Base-by-base conservation (phyloP, 257 asterid species). In the Przewalskia tangutica region DNA sequence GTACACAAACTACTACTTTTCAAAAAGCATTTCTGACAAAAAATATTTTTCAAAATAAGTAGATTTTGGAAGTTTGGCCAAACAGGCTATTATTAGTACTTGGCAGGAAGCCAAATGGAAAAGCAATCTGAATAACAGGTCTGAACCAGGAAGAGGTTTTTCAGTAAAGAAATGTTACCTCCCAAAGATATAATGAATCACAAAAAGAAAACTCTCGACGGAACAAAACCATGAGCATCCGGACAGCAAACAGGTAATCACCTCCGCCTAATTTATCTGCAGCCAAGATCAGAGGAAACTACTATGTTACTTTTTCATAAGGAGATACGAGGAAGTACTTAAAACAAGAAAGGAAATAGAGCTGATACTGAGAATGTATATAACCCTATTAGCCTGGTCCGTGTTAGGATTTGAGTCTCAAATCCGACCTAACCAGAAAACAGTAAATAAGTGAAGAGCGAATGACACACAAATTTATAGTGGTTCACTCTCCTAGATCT, bases 171-270 rank as follows among this genome's bases (percentile, higher is more conserved):
- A 23, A 23, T n/a, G 55, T 85, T 90, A 93, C 98, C 98, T 95
- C 98, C 98, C 98, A 95, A 55, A 95, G 97, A 88, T 92, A 93
- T 80, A 95, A 89, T 46, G 97, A 93, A 85, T 95, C 98, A 32
- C 91, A 93, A 86, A 95, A 93, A 79, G 98, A 95, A 88, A 95
- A 93, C 67, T 95, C 98, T 89, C 98, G 89, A 70, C 98, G 98
- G 77, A 95, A 95, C 90, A 93, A 88, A 82, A 95, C 98, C 98
- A 95, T 95, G 77, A 95, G 98, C 98, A 95, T 95, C 80, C 98
- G 93, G 80, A 95, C 86, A 84, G 98, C 98, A 89, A 95, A 95
- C 46, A 95, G 86, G 89, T 93, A 95, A 86, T 93, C 97, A 59
- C 97, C 98, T 81, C 98, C 98, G 73, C 98, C 97, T 42, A 95